Base-by-base conservation (phyloP, 805 yeast species). In the Lipomyces oligophaga region DNA sequence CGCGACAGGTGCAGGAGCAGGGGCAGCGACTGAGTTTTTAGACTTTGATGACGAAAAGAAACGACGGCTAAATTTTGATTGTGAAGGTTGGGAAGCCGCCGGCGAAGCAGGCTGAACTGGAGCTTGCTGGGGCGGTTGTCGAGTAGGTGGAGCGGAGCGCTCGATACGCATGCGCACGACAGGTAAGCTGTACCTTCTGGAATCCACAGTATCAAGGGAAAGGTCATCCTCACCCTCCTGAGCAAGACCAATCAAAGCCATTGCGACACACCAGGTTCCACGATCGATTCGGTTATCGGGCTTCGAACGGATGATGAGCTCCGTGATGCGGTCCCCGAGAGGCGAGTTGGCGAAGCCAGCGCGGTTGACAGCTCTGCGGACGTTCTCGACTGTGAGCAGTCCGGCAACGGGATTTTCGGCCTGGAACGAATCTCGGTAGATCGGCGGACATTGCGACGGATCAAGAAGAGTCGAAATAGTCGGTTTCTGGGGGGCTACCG, bases 201-300 rank as follows among this genome's bases (percentile, higher is more conserved):
- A 49, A 32, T 60, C 60, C 28, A 64, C 63, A 4, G 59, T 34
- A 40, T 60, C 67, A 33, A 63, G 49, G 25, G 54, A 47, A 15
- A 64, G 44, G 38, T 63, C 63, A 15, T 54, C 50, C 27, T 61
- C 61, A 22, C 67, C 66, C 21, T 44, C 44, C 48, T 64, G 67
- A 10, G 63, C 62, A n/a, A 64, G 55, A n/a, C 64, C 66, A 8
- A 60, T 49, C 26, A 64, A 46, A 8, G 66, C 67, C 61, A 65
- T 47, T 6, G 61, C 65, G 18, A 56, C 60, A 39, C 62, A 47
- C 66, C 67, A 64, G n/a, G 55, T 38, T 38, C 59, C 59, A 21
- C 52, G 45, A 43, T 58, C 55, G n/a, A 63, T 44, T 10, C 54
- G 36, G 16, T 51, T 40, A 31, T 50, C 58, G 18, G 57, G 52